Conservation (phyloP, 2,329 filamentous ascomycete species). For the Tolypocladium pustulatum region DNA sequence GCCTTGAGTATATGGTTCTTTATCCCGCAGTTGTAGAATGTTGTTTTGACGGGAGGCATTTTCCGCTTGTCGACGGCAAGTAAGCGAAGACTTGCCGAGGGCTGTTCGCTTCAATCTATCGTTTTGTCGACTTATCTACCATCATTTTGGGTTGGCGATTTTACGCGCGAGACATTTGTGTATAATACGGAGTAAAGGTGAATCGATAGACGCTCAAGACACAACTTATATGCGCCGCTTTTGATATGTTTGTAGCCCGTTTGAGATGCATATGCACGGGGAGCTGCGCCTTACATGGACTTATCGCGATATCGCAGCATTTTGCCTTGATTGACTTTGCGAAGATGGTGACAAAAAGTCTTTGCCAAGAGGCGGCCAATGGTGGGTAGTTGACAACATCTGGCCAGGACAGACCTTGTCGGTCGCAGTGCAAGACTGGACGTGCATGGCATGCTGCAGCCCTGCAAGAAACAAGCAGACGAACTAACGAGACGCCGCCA, state of each 20-base stretch:
- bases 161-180: neutral
- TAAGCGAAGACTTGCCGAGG: neutral
- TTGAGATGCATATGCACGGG: neutral
- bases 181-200: neutral
- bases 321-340: neutral
- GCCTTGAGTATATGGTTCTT: neutral
- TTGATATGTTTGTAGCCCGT: neutral
- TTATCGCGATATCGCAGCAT: no score
- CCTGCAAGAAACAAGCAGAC: neutral
- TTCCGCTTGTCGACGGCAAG: neutral
- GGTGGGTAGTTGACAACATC: neutral
- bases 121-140: neutral
- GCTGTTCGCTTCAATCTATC: neutral
- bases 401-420: neutral
- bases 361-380: neutral
- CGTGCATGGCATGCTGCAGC: neutral
- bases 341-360: neutral
- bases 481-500: neutral
- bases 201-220: neutral
- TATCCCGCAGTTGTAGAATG: neutral
- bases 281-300: neutral
- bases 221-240: neutral
- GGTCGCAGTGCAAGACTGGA: neutral
- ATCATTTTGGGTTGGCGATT: neutral
- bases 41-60: neutral